Conservation (phyloP, 208 protist species). For the Leptomonas pyrrhocoris region DNA sequence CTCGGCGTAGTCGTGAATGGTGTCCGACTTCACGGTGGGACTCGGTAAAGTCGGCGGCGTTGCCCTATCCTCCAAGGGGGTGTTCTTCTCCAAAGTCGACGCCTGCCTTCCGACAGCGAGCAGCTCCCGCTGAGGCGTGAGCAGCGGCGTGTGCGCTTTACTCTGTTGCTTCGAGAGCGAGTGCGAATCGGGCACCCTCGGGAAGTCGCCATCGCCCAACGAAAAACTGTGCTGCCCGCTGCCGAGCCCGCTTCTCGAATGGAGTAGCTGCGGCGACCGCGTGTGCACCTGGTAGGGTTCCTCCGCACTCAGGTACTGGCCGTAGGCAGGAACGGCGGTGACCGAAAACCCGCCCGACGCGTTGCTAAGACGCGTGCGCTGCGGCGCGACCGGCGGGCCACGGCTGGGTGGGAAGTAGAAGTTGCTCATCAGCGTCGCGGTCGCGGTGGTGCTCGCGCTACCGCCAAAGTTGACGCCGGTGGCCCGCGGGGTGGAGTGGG, state of each 20-base stretch:
- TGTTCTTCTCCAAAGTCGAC: not conserved
- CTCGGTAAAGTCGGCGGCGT: not conserved
- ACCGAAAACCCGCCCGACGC: not conserved
- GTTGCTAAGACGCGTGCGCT: not conserved
- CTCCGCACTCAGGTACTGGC: conserved; percentile 20
- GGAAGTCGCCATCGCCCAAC: not conserved
- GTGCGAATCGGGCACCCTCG: not conserved
- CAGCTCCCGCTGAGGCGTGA: conserved; percentile 1
- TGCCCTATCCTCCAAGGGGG: not conserved
- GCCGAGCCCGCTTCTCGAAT: not conserved
- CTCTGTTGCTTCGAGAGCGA: not conserved
- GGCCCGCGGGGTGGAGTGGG: conserved; percentile 24
- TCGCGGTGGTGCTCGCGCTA: not conserved
- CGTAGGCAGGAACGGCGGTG: not conserved
- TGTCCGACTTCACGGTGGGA: not conserved
- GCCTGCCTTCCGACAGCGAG: too few species aligned
- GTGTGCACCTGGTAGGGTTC: conserved; percentile 12
- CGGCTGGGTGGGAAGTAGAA: conserved; percentile 14
- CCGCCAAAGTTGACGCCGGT: not conserved
- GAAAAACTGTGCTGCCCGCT: not conserved
- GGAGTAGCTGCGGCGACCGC: not conserved
- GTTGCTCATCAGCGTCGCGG: not conserved
- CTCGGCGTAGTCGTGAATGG: conserved; percentile 12
- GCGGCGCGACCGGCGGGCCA: not conserved
- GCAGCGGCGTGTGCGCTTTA: not conserved